Evolutionary conservation across 2,329 filamentous ascomycete genomes (phyloP), one percentile per base, ranked within the genome.

Genomic region (Fusarium anguioides): DNA sequence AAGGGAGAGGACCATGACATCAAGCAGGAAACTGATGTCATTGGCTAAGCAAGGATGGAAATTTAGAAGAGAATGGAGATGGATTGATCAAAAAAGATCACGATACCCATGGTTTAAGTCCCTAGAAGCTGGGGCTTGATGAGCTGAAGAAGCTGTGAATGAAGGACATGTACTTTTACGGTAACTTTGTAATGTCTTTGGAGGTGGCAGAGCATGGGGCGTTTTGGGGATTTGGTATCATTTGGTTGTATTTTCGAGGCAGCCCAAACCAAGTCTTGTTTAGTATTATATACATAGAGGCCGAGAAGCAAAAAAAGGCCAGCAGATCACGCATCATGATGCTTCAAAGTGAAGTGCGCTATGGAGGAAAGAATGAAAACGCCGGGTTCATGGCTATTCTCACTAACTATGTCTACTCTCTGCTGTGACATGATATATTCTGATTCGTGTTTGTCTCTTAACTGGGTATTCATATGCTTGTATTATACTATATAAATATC

Each of bases 1-100:
- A 85, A 92, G 60, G 89, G 91, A 1, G 85, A 81, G 21, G 78
- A 78, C 37, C 72, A 73, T 41, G 75, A 72, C 14, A 73, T 75
- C 64, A 79, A 78, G 60, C 78, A 79, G 40, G 80, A 81, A 62
- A 72, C 75, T 33, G 78, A 83, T 60, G 75, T 80, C 23, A 77
- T 81, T 60, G 77, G 68, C 56, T 75, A 64, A 72, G 68, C n/a
- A 42, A 44, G 54, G 44, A 46, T 40, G 55, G 39, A 65, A 74
- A 64, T 29, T 18, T 41, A 36, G 21, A 18, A 48, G 48, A 50
- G 58, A 42, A 41, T 46, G 54, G 53, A 52, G 60, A 64, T 36
- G 62, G 53, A 53, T 63, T 39, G 60, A 61, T 65, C 55, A 54
- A 60, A 68, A 45, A 44, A 60, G 58, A 69, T 64, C 50, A 59